Base-by-base conservation (phyloP, 2,329 filamentous ascomycete species). In the Aspergillus sp. region DNA sequence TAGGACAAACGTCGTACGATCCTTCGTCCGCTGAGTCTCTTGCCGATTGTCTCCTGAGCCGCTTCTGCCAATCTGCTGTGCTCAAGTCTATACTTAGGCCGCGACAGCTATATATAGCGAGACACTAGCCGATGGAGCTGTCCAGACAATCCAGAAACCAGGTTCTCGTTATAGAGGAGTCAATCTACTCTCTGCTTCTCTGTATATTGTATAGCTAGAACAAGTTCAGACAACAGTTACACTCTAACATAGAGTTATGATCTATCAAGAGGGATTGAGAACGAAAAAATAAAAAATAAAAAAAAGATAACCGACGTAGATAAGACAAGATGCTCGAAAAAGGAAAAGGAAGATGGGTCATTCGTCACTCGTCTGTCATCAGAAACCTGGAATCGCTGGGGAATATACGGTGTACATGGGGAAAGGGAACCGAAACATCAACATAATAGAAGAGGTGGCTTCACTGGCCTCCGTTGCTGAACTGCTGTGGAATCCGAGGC, bases 401-500 rank as follows among this genome's bases (percentile, higher is more conserved):
- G 68, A 67, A 70, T 70, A 69, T 68, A 70, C 67, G 64, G 46
- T 48, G 51, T 38, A 55, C 17, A 59, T 46, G 54, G 43, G 43
- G 45, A 49, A 51, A 48, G n/a, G n/a, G 6, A 56, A 50, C 30
- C 31, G 8, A 23, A 51, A 30, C 7, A n/a, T 55, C 9, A n/a
- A 23, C 31, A 54, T n/a, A 41, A 41, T 22, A 47, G 23, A 7
- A 23, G 25, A 13, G 17, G 9, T 15, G 15, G 43, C 22, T 43
- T 60, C 69, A 73, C 64, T 66, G 67, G 48, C 51, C 57, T 23
- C 68, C 67, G 23, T 68, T 72, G 47, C 67, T 54, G 60, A 74
- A 75, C 7, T 59, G 67, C 31, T 69, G 60, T 23, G 77, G 75
- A 22, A 79, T 72, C 34, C 68, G 63, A 15, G 77, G 77, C 53